These are phyloP conservation scores for Skeletonema costatum DNA, from an alignment of 108 stramenopile genomes.

Conservation along the genomic window DNA sequence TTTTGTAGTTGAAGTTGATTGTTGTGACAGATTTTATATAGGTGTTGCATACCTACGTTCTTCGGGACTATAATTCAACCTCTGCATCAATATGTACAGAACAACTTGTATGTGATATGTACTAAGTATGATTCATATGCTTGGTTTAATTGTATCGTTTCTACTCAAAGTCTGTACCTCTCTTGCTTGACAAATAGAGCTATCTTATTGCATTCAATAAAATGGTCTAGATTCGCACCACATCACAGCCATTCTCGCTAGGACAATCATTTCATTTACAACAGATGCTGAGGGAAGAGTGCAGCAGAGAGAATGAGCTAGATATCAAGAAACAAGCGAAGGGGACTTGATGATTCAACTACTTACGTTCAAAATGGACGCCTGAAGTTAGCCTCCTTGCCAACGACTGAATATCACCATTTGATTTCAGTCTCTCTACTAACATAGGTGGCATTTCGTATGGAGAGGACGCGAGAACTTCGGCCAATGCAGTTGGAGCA, in stretches of 20 bases:
- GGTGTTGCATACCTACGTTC: too few relatives aligned
- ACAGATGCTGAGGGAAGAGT: slow-evolving; percentile 16
- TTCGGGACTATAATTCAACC: too few relatives aligned
- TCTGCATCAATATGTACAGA: too few relatives aligned
- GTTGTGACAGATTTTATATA: too few relatives aligned
- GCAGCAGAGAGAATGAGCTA: not conserved
- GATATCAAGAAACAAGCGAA: not conserved
- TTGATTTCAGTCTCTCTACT: slow-evolving; percentile 27
- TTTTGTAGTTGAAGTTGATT: too few relatives aligned
- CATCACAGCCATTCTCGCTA: slow-evolving; percentile 29
- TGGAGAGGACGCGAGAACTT: slow-evolving; percentile 8
- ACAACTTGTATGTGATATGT: too few relatives aligned
- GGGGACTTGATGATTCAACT: not conserved
- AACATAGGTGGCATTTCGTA: slow-evolving; percentile 33
- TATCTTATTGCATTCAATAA: slow-evolving; percentile 1
- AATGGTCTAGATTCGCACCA: slow-evolving; percentile 41
- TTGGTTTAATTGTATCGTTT: too few relatives aligned
- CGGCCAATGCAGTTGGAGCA: slow-evolving; percentile 14
- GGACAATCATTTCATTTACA: slow-evolving; percentile 33
- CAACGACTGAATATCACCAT: slow-evolving; percentile 44
- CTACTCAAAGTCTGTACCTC: too few relatives aligned
- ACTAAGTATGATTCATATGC: too few relatives aligned
- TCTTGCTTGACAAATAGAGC: too few relatives aligned
- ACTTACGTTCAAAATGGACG: slow-evolving; percentile 46
- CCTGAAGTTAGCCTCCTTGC: slow-evolving; percentile 16